Conservation (phyloP, 2,329 filamentous ascomycete genomes). For the Nemania abortiva region DNA sequence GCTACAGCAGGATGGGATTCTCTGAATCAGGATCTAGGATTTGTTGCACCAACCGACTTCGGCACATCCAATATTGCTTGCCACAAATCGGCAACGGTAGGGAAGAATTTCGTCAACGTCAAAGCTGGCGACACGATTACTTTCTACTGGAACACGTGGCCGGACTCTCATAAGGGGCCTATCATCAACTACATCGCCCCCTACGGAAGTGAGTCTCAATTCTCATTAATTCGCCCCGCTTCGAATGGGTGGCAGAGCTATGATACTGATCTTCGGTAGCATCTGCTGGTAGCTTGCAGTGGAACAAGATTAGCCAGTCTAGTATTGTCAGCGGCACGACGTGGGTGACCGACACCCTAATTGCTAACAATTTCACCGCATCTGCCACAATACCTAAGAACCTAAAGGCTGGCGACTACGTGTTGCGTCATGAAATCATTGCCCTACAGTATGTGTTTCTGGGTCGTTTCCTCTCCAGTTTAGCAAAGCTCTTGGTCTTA, state of each 20-base stretch:
- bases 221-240: slow-evolving; percentile 57
- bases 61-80: slow-evolving; percentile 60
- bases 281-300: slow-evolving; percentile 61
- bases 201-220: slow-evolving; percentile 51
- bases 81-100: slow-evolving; percentile 58
- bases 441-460: slow-evolving; percentile 55
- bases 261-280: slow-evolving; percentile 57
- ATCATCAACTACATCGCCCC: slow-evolving; percentile 54
- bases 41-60: slow-evolving; percentile 57
- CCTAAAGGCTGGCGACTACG: slow-evolving; percentile 61
- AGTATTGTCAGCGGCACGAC: slow-evolving; percentile 61
- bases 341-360: slow-evolving; percentile 66
- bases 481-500: not conserved
- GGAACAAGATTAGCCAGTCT: slow-evolving; percentile 68
- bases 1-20: slow-evolving; percentile 42
- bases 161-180: slow-evolving; percentile 54
- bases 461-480: not conserved
- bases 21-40: slow-evolving; percentile 57
- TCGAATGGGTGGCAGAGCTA: slow-evolving; percentile 54
- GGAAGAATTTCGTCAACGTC: slow-evolving; percentile 53
- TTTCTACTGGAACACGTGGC: slow-evolving; percentile 57
- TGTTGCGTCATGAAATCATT: slow-evolving; percentile 64
- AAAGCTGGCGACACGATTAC: slow-evolving; percentile 53
- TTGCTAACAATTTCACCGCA: slow-evolving; percentile 58
- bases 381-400: slow-evolving; percentile 58